Conservation (phyloP, 2,329 filamentous ascomycete genomes). For the Diaporthe velutina region DNA sequence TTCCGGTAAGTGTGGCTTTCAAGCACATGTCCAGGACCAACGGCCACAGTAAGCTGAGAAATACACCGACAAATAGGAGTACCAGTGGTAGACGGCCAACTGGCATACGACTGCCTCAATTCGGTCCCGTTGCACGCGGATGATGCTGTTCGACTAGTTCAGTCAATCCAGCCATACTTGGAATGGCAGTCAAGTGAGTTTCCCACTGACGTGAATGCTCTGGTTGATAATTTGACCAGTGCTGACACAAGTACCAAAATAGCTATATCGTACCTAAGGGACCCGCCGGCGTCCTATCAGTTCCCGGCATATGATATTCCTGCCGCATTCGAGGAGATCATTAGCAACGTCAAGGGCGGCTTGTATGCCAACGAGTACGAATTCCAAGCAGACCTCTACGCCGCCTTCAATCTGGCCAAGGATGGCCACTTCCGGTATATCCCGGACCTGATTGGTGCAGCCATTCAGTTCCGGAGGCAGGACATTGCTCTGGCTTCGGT, state of each 20-base stretch:
- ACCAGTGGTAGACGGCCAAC: constrained; percentile 27
- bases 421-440: constrained; percentile 31
- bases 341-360: constrained; percentile 24
- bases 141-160: constrained; percentile 28
- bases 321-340: constrained; percentile 25
- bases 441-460: constrained; percentile 29
- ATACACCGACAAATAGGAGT: neutral
- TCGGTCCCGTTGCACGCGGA: constrained; percentile 31
- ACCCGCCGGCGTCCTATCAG: constrained; percentile 19
- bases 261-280: constrained; percentile 23
- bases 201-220: neutral
- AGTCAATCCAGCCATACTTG: constrained; percentile 23
- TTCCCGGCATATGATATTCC: constrained; percentile 31
- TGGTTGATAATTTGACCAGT: neutral
- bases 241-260: neutral
- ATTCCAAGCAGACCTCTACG: constrained; percentile 32
- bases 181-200: constrained; percentile 34
- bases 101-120: constrained; percentile 35
- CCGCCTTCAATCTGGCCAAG: constrained; percentile 23
- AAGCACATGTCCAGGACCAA: neutral
- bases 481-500: constrained; percentile 29
- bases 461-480: constrained; percentile 19
- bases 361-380: constrained; percentile 31
- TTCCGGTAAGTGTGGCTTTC: neutral
- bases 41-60: neutral